A percentile compares a stretch with the other conserved stretches of the same genome.
Evolutionary conservation across 2,329 filamentous ascomycete species (phyloP).

Genomic region (Pseudopyricularia cyperi): DNA sequence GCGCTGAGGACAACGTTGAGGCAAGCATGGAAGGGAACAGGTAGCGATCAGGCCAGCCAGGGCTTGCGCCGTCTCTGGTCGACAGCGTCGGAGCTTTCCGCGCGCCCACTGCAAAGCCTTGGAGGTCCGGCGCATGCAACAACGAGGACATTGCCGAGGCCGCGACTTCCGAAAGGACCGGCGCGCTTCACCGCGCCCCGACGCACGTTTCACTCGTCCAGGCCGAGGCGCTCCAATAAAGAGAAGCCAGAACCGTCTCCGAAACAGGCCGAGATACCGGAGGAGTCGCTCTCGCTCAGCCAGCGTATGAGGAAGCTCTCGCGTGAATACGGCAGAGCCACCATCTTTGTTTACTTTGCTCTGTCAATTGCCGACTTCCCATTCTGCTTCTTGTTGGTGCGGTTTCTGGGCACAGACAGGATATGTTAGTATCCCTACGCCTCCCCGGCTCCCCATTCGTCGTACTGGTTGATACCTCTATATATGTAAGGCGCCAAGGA

Average conservation of each 20-base stretch:
- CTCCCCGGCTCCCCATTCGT: background rate
- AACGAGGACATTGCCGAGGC: background rate
- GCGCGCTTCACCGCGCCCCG: conserved; percentile 3
- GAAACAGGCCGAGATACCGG: background rate
- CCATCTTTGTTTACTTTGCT: conserved; percentile 77
- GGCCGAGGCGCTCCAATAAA: conserved; percentile 9
- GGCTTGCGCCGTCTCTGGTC: background rate
- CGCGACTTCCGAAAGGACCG: background rate
- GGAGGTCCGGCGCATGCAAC: background rate
- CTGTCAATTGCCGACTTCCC: conserved; percentile 85
- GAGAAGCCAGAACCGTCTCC: background rate
- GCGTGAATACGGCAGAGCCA: conserved; percentile 88
- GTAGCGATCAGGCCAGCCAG: background rate
- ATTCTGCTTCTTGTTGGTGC: conserved; percentile 84
- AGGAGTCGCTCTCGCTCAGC: conserved; percentile 40
- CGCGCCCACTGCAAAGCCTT: background rate
- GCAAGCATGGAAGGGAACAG: background rate
- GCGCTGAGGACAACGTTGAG: background rate
- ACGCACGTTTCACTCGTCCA: conserved; percentile 15
- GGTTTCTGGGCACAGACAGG: conserved; percentile 67
- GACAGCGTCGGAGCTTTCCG: background rate
- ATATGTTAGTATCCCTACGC: conserved; percentile 47
- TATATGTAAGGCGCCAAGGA: too few species aligned
- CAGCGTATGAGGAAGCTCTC: conserved; percentile 71
- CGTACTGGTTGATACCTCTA: too few species aligned